Conservation (phyloP, 2,329 filamentous ascomycete species). For the Xylaria sp. region DNA sequence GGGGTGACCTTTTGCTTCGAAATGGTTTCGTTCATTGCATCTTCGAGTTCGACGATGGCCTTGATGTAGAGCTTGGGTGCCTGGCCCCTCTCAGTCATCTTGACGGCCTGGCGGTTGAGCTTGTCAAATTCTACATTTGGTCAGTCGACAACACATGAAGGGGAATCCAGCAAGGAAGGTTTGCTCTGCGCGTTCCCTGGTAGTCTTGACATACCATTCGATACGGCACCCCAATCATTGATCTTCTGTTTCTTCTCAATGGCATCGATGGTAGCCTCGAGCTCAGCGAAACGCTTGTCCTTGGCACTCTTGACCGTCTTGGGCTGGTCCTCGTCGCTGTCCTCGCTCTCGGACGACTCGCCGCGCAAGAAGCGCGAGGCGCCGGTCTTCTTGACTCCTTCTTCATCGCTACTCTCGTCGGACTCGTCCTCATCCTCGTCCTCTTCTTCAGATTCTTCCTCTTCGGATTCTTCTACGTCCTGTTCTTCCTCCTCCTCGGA, state of each 20-base stretch:
- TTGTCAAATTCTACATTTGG: slow-evolving; percentile 84
- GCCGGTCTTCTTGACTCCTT: slow-evolving; percentile 73
- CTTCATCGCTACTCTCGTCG: slow-evolving; percentile 71
- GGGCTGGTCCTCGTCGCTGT: slow-evolving; percentile 86
- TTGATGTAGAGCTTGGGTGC: slow-evolving; percentile 93
- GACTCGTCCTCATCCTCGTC: slow-evolving; percentile 65
- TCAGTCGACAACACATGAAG: not conserved
- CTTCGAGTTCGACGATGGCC: slow-evolving; percentile 91
- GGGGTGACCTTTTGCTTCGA: slow-evolving; percentile 94
- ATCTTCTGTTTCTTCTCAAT: slow-evolving; percentile 99
- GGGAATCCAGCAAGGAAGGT: not conserved
- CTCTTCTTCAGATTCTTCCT: slow-evolving; percentile 63
- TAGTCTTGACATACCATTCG: slow-evolving; percentile 72
- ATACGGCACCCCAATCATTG: slow-evolving; percentile 95
- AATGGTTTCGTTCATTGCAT: slow-evolving; percentile 91
- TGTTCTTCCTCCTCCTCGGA: slow-evolving; percentile 73
- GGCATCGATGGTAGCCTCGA: slow-evolving; percentile 86
- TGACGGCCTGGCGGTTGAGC: slow-evolving; percentile 85
- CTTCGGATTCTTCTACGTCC: slow-evolving; percentile 65
- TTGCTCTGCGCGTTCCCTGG: too few relatives aligned
- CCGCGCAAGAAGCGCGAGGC: slow-evolving; percentile 86
- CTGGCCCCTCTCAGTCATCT: slow-evolving; percentile 80
- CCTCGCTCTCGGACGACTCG: slow-evolving; percentile 79
- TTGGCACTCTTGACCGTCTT: slow-evolving; percentile 96
- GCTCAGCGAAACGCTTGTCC: slow-evolving; percentile 94